A percentile compares a stretch with the other conserved stretches of the same genome.
phyloP scores from a whole-genome alignment of 768 basidiomycete genomes.

The Rhizopogon vesiculosus region DNA sequence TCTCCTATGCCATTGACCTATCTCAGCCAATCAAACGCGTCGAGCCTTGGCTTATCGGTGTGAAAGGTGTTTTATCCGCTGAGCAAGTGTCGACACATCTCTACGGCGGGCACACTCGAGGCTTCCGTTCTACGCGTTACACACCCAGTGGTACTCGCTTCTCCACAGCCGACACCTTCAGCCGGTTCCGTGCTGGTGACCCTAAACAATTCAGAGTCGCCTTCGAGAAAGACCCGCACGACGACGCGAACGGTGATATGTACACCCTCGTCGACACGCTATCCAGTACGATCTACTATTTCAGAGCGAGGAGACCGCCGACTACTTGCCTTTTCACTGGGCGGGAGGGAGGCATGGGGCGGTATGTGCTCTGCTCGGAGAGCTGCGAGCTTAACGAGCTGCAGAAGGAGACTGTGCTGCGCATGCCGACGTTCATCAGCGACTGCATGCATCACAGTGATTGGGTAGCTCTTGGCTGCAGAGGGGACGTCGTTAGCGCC shows the following conservation, averaged over 20 bases:
- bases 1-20: constrained; percentile 6
- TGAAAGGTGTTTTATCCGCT: constrained; percentile 11
- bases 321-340: constrained; percentile 16
- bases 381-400: constrained; percentile 9
- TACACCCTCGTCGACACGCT: constrained; percentile 14
- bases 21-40: constrained; percentile 7
- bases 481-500: no score
- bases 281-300: constrained; percentile 11
- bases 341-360: constrained; percentile 14
- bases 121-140: constrained; percentile 1
- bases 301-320: constrained; percentile 9
- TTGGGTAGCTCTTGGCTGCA: no score
- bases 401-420: constrained; percentile 14
- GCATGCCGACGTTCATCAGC: constrained; percentile 6
- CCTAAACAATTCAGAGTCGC: constrained; percentile 1
- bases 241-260: background rate
- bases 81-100: constrained; percentile 4
- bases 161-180: background rate
- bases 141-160: constrained; percentile 11
- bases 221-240: background rate
- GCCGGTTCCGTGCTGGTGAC: constrained; percentile 1
- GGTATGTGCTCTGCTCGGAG: constrained; percentile 17
- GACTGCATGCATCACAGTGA: no score
- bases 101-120: constrained; percentile 6
- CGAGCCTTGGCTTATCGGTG: constrained; percentile 14